Evolutionary conservation across 441 rosid genomes (phyloP).

Genomic region (Hura crepitans): DNA sequence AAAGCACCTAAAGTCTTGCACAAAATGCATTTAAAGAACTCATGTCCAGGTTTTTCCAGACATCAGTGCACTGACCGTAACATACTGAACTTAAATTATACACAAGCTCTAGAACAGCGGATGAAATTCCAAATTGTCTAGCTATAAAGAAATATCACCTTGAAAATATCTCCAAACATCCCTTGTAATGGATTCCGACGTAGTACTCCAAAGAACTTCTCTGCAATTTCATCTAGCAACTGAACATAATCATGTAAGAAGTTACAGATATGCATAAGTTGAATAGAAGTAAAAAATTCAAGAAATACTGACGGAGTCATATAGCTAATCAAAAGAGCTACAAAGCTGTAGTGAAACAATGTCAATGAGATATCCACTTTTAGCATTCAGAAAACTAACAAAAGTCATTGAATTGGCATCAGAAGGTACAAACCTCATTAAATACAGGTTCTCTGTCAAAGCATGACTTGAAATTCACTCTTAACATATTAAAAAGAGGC

Average conservation of each 20-base stretch:
- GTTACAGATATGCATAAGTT: not conserved
- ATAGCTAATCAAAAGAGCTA: not conserved
- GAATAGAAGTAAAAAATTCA: constrained; percentile 7
- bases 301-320: not conserved
- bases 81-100: not conserved
- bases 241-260: constrained; percentile 34
- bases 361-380: not conserved
- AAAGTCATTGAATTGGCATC: not conserved
- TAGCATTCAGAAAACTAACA: constrained; percentile 9
- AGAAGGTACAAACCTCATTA: constrained; percentile 47
- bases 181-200: constrained; percentile 86
- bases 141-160: constrained; percentile 37
- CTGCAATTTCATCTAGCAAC: constrained; percentile 81
- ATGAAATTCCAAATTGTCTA: not conserved
- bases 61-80: not conserved
- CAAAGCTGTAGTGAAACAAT: not conserved
- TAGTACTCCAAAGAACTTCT: constrained; percentile 76
- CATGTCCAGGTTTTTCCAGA: not conserved
- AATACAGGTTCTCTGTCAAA: constrained; percentile 81
- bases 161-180: constrained; percentile 84
- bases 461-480: constrained; percentile 59
- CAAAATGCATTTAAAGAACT: not conserved
- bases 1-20: not conserved
- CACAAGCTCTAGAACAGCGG: not conserved
- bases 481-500: constrained; percentile 86